phyloP scores from a whole-genome alignment of 257 asterid species.

The Lycium ferocissimum region DNA sequence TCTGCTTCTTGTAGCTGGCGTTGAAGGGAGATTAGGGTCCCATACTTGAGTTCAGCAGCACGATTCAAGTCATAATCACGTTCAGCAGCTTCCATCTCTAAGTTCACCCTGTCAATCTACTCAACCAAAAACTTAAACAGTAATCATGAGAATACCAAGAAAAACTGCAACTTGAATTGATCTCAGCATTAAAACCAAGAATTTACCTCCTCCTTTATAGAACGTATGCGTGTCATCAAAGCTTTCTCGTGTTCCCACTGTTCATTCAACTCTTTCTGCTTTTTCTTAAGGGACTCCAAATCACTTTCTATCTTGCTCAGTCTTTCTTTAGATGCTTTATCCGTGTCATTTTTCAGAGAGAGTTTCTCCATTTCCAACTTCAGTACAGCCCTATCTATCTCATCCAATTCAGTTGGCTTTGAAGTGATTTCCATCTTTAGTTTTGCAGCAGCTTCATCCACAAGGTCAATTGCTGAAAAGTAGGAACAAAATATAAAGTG shows the following conservation, averaged over 20 bases:
- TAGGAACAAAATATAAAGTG: conserved; percentile 26
- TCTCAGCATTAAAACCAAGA: background rate
- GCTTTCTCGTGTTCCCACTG: conserved; percentile 85
- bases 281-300: conserved; percentile 66
- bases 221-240: conserved; percentile 79
- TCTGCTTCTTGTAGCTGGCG: conserved; percentile 88
- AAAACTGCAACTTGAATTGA: conserved; percentile 16
- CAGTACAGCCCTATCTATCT: conserved; percentile 76
- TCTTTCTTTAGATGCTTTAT: conserved; percentile 85
- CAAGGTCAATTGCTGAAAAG: conserved; percentile 87
- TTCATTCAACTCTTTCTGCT: conserved; percentile 69
- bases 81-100: conserved; percentile 97
- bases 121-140: conserved; percentile 19
- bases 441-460: conserved; percentile 98
- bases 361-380: conserved; percentile 96
- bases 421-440: conserved; percentile 96
- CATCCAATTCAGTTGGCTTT: conserved; percentile 88
- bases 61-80: conserved; percentile 91
- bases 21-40: conserved; percentile 82
- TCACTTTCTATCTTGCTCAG: conserved; percentile 78
- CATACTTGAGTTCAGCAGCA: conserved; percentile 95
- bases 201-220: conserved; percentile 85
- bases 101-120: conserved; percentile 90
- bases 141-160: conserved; percentile 23
- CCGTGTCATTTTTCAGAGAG: conserved; percentile 82